Base-by-base conservation (phyloP, 257 asterid species). In the Henckelia pumila region DNA sequence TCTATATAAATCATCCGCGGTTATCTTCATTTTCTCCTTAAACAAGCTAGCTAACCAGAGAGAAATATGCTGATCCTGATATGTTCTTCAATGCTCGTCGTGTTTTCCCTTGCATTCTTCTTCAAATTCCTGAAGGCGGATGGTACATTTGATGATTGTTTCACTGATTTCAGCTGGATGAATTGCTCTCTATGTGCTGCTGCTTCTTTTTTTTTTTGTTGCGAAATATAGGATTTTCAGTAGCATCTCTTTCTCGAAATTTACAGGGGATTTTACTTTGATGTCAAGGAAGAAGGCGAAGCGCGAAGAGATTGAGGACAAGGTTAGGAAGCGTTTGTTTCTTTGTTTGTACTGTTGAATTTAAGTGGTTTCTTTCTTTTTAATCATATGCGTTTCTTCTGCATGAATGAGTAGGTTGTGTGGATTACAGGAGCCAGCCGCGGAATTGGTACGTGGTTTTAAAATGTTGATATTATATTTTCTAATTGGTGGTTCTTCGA, bases 401-500 rank as follows among this genome's bases (percentile, higher is more conserved):
- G 63, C 40, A 44, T 71, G 72, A 29, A 50, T 76, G 9, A 64
- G 63, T 74, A 93, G 99, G 99, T 93, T 66, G 78, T 93, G 72
- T 93, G 99, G 99, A 85, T 93, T 69, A 88, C 99, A 69, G 97
- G 99, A 77, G 96, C 96, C 23, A 90, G 96, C 87, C 96, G 97
- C 25, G 98, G 98, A 61, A 93, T 93, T 60, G 97, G 98, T 93
- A 81, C 17, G 92, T 72, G 35, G 30, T 40, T 67, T 71, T 61
- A 50, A 29, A 32, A 1, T 21, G 26, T 64, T 23, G 16, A 47
- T 21, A 56, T 61, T n/a, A 72, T 24, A 7, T 35, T 30, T 28
- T 28, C 30, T 28, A 28, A 61, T 61, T 75, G 52, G 70, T 17
- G 3, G 7, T 40, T 6, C 1, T 5, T 11, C 16, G 2, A n/a